phyloP scores from a whole-genome alignment of 441 rosid species.

The Cnidoscolus chayamansa region DNA sequence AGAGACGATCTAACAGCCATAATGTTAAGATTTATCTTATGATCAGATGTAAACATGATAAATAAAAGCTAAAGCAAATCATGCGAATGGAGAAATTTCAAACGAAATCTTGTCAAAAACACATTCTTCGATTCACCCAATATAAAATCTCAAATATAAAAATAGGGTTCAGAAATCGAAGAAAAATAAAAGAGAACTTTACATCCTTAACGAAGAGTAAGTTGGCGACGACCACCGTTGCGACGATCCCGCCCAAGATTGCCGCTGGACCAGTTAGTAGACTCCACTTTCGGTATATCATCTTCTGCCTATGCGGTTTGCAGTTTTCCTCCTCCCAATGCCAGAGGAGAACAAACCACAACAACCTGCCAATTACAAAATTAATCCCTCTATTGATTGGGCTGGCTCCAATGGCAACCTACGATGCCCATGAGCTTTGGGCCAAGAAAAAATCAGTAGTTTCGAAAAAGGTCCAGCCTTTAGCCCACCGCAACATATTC shows the following conservation, averaged over 20 bases:
- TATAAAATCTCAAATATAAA: slow-evolving; percentile 11
- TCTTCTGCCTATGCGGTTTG: slow-evolving; percentile 27
- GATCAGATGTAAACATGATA: slow-evolving; percentile 9
- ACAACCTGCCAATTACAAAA: no score
- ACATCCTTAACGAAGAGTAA: slow-evolving; percentile 51
- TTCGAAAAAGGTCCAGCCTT: no score
- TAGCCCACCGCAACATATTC: neutral
- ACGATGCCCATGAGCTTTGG: no score
- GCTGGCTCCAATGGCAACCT: neutral
- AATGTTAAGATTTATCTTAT: neutral
- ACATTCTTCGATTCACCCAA: neutral
- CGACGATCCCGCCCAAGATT: slow-evolving; percentile 57
- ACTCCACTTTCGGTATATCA: slow-evolving; percentile 93
- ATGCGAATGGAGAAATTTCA: neutral
- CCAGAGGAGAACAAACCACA: neutral
- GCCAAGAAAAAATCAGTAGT: no score
- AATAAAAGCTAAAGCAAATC: neutral
- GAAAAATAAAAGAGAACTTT: slow-evolving; percentile 16
- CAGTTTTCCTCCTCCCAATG: neutral
- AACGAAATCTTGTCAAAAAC: neutral
- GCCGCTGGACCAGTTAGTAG: slow-evolving; percentile 68
- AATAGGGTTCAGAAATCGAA: slow-evolving; percentile 23
- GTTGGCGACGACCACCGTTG: slow-evolving; percentile 46
- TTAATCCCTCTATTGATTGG: neutral
- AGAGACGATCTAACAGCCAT: neutral